Evolutionary conservation across 768 basidiomycete genomes (phyloP).

Genomic region (Termitomyces heimii): DNA sequence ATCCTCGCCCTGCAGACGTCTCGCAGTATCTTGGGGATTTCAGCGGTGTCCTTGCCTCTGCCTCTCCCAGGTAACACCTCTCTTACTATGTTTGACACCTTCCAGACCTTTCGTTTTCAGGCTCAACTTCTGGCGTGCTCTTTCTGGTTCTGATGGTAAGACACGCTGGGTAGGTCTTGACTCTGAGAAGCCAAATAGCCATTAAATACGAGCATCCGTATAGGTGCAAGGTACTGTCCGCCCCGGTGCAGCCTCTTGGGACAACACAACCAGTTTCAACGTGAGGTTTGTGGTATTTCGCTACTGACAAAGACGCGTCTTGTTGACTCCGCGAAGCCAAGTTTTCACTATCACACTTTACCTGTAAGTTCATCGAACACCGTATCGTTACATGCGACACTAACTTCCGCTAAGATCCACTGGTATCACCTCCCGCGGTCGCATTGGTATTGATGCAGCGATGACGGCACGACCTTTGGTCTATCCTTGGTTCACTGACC

Average conservation of each 20-base stretch:
- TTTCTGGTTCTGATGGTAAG: conserved; percentile 35
- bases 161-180: conserved; percentile 39
- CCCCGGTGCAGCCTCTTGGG: conserved; percentile 50
- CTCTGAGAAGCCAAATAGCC: background rate
- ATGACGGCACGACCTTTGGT: conserved; percentile 41
- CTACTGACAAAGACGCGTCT: background rate
- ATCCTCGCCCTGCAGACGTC: conserved; percentile 50
- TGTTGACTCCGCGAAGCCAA: conserved; percentile 21
- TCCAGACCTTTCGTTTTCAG: conserved; percentile 19
- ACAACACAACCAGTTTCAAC: conserved; percentile 49
- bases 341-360: conserved; percentile 62
- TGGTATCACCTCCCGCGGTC: conserved; percentile 56
- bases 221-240: conserved; percentile 61
- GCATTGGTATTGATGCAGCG: conserved; percentile 51
- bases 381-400: background rate
- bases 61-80: conserved; percentile 43
- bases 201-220: background rate
- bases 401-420: conserved; percentile 33
- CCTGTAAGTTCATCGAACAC: conserved; percentile 29
- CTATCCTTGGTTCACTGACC: conserved; percentile 55
- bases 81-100: background rate
- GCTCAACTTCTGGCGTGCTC: conserved; percentile 59
- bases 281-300: conserved; percentile 20
- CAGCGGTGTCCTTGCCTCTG: conserved; percentile 50
- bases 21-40: conserved; percentile 45